These are phyloP conservation scores for Kwoniella dendrophila DNA, from an alignment of 768 basidiomycete species.

Conservation along the genomic window DNA sequence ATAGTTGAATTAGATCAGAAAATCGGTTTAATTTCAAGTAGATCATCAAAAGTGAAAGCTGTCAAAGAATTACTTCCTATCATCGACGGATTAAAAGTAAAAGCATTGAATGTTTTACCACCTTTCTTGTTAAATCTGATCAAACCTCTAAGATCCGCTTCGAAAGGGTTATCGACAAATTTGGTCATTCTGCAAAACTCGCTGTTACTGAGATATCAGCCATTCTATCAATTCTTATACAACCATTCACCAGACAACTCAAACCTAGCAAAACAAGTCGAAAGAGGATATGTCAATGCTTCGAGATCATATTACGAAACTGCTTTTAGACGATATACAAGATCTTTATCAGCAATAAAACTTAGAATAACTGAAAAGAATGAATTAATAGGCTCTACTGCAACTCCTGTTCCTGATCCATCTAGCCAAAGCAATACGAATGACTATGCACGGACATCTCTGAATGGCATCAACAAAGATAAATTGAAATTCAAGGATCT, in stretches of 20 bases:
- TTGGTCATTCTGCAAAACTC: conserved; percentile 90
- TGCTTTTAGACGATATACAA: conserved; percentile 82
- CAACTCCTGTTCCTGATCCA: conserved; percentile 48
- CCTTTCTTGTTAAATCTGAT: conserved; percentile 80
- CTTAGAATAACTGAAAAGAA: conserved; percentile 65
- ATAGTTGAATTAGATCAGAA: conserved; percentile 79
- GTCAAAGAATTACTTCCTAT: conserved; percentile 80
- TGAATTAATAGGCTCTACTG: conserved; percentile 66
- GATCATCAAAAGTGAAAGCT: conserved; percentile 76
- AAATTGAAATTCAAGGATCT: conserved; percentile 71
- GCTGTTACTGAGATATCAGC: conserved; percentile 76
- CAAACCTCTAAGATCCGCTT: conserved; percentile 78
- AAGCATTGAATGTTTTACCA: conserved; percentile 85
- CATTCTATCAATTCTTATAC: conserved; percentile 81
- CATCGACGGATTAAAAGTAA: conserved; percentile 81
- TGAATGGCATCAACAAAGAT: conserved; percentile 52
- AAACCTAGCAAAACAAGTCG: conserved; percentile 80
- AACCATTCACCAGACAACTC: conserved; percentile 67
- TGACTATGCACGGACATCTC: too few species aligned
- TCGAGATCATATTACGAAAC: conserved; percentile 94
- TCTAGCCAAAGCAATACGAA: too few species aligned
- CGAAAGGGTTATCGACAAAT: conserved; percentile 66
- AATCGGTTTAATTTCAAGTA: conserved; percentile 68
- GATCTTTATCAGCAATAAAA: conserved; percentile 78
- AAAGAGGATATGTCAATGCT: conserved; percentile 78